phyloP scores from a whole-genome alignment of 306 rosid genomes.

The Ceratonia siliqua region DNA sequence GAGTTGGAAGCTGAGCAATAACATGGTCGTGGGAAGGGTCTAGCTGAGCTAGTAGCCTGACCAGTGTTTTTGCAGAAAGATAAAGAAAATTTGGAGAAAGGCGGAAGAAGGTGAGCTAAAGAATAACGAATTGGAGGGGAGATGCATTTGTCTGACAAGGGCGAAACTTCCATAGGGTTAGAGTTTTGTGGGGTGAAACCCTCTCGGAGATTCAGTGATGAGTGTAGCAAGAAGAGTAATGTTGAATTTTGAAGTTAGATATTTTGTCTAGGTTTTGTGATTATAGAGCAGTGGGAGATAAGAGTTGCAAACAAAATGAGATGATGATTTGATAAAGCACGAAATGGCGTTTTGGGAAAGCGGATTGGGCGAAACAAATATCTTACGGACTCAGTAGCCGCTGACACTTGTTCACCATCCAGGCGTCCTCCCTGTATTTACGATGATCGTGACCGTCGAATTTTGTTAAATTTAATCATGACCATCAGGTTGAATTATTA shows the following conservation, averaged over 20 bases:
- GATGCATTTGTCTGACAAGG: conserved; percentile 45
- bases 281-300: background rate
- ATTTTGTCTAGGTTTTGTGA: background rate
- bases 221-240: background rate
- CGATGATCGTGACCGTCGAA: too few relatives aligned
- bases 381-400: too few relatives aligned
- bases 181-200: conserved; percentile 33
- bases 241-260: background rate
- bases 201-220: background rate
- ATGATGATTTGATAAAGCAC: too few relatives aligned
- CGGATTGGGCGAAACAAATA: too few relatives aligned
- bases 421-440: too few relatives aligned
- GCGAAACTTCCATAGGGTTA: conserved; percentile 61
- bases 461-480: too few relatives aligned
- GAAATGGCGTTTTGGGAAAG: too few relatives aligned
- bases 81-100: conserved; percentile 37
- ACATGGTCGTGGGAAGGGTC: conserved; percentile 35
- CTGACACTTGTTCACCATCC: too few relatives aligned
- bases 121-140: conserved; percentile 45
- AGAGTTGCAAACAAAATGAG: too few relatives aligned
- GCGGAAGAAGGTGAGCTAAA: conserved; percentile 40
- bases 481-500: too few relatives aligned
- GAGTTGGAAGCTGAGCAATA: conserved; percentile 60
- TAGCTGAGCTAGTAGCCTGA: background rate
- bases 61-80: conserved; percentile 29